Evolutionary conservation across 805 yeast genomes (phyloP), one percentile per base, ranked within the genome.

Genomic region (Candida corydali): DNA sequence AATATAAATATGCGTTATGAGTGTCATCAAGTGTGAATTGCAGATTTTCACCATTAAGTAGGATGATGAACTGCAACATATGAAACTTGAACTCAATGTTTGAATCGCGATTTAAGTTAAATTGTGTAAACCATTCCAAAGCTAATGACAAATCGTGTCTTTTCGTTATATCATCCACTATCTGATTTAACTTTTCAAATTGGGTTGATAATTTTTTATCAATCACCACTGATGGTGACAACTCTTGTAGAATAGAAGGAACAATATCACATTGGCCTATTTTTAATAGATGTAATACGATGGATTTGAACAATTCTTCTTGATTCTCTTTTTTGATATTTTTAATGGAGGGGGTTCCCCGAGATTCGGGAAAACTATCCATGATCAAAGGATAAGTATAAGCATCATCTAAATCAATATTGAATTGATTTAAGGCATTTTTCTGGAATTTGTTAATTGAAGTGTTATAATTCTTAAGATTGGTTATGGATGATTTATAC

Each of bases 191-290:
- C 3, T 40, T 32, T 35, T 51, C 47, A 37, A 66, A 66, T 35
- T 55, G 50, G 7, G 32, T 34, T 11, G 61, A 50, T n/a, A 54
- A 38, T 1, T 34, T 39, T 7, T 50, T 44, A 29, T 59, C 61
- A 12, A 63, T 53, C 3, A 31, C 34, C 4, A 46, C 42, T 15
- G 46, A 42, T 7, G 46, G 46, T 14, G 44, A 36, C 16, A 57
- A 39, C 12, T 57, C 61, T 10, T 41, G 34, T 7, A 58, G 41
- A 32, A 65, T 42, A 5, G 57, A 63, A 15, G 51, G 52, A 12
- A 63, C 65, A 11, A 63, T 42, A 28, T 56, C 60, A 42, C 63
- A 57, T 32, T 65, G 68, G 4, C 73, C 71, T 3, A 57, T 59
- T 39, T 66, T 67, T 25, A 67, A 45, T 15, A 67, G 43, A 43